A percentile compares a stretch with the other conserved stretches of the same genome.
Conservation (phyloP, 768 basidiomycete species). For the Lentinula aciculospora region DNA sequence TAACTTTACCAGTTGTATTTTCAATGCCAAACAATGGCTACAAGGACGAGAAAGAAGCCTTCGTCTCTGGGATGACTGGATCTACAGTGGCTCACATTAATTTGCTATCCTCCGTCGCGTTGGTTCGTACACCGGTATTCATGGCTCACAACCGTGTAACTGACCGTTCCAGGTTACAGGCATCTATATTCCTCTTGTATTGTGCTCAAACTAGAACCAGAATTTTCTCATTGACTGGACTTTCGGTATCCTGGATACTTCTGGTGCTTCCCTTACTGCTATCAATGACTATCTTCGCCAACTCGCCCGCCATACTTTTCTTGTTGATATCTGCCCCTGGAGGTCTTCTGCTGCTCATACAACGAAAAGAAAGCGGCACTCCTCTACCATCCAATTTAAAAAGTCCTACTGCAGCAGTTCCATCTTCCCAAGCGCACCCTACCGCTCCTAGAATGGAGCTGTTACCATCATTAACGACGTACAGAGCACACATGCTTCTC, state of each 20-base stretch:
- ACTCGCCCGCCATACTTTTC: slow-evolving; percentile 47
- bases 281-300: slow-evolving; percentile 72
- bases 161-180: neutral
- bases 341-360: slow-evolving; percentile 36
- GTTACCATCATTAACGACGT: slow-evolving; percentile 77
- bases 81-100: slow-evolving; percentile 68
- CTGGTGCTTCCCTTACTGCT: slow-evolving; percentile 77
- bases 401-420: slow-evolving; percentile 15
- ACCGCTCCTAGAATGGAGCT: slow-evolving; percentile 26
- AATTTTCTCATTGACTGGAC: slow-evolving; percentile 30
- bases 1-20: neutral
- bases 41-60: slow-evolving; percentile 77
- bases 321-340: slow-evolving; percentile 41
- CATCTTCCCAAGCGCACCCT: slow-evolving; percentile 11
- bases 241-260: slow-evolving; percentile 52
- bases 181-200: neutral
- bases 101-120: slow-evolving; percentile 52
- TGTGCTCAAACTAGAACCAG: slow-evolving; percentile 57
- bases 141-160: neutral
- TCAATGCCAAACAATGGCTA: slow-evolving; percentile 29
- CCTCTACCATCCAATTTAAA: slow-evolving; percentile 44
- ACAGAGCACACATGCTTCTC: slow-evolving; percentile 92
- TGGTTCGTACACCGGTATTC: slow-evolving; percentile 39
- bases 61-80: slow-evolving; percentile 71
- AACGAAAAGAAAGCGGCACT: slow-evolving; percentile 34